Evolutionary conservation across 371 early-diverging fungal species (phyloP), one percentile per base, ranked within the genome.

Genomic region (Parasitella parasitica): DNA sequence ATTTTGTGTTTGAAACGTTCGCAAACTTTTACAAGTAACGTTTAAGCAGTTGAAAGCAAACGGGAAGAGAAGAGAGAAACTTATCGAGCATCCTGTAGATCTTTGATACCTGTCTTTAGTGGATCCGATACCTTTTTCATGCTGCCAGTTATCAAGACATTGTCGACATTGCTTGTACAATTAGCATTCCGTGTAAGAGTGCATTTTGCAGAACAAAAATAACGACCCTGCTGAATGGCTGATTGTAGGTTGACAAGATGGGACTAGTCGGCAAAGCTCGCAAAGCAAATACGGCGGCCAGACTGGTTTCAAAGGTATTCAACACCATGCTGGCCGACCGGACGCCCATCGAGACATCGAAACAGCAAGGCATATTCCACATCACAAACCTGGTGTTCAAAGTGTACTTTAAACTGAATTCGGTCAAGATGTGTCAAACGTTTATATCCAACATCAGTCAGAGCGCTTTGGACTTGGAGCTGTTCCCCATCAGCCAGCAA

Each of bases 361-460:
- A 86, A 54, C 73, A 76, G 26, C 68, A 68, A 39, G 81, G 81
- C 0, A 80, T 86, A 1, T 76, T 77, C 16, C 77, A 79, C 41
- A 52, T 84, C 9, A 82, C 85, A 7, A 86, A 86, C 48, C 74
- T 82, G 9, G 78, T 79, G 4, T 82, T 86, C 38, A 81, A 78
- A 43, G 71, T 80, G 0, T 84, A 86, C 39, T 84, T 84, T 36
- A 80, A 77, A 68, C 32, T 78, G 24, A 70, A 73, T 46, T 61
- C 63, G 7, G 63, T 72, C 12, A 59, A 76, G 11, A 64, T 86
- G 53, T 82, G 84, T 46, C 78, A 77, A 34, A 86, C 86, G 0
- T 71, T 82, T 50, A 78, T 86, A 0, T 66, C 73, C 37, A 83
- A 84, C n/a, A 74, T 86, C 13, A 61, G 69, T 2, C 78, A 69